Evolutionary conservation across 1,284 basidiomycete species (phyloP), one percentile per base, ranked within the genome.

Genomic region (Trametes pubescens): DNA sequence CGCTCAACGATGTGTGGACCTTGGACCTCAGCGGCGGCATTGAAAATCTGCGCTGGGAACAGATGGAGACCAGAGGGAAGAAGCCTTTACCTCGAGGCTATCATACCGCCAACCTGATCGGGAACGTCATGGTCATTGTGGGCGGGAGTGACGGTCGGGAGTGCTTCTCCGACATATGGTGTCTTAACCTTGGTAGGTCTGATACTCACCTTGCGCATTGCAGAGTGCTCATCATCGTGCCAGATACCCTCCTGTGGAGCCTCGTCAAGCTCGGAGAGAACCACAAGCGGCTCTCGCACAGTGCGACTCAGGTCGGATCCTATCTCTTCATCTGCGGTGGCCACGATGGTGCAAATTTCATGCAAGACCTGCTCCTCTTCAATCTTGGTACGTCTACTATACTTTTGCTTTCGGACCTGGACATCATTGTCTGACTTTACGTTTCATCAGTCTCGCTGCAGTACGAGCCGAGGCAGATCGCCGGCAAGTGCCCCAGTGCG

Each of bases 281-380:
- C 26, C 85, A 93, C 73, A 87, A 90, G 64, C 87, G 95, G 11
- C 82, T 97, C 38, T 93, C 94, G 32, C 95, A 98, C 72, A 92
- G 91, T 5, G 86, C 94, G 4, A 95, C 94, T 0, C 94, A 94
- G 74, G 92, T 98, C 18, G 96, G 96, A n/a, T 95, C 93, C 1
- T 96, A 95, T 72, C 86, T 98, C 0, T 96, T 96, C 78, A 85
- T 97, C 61, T 84, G 91, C 62, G 96, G 95, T 2, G 95, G 96
- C 0, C 95, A 97, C 77, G 92, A 96, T 70, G 91, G 92, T 10
- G 79, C 82, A 22, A 81, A 88, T 49, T 98, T 97, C 76, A 87
- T 86, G 29, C 86, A 88, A 21, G 93, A 97, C 21, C 80, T 97
- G 10, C 81, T 95, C 14, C 81, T 94, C 7, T 94, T 96, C 78